A percentile compares a stretch with the other conserved stretches of the same genome.
These are phyloP conservation scores for Cucumis cinereus DNA, from an alignment of 306 rosid genomes.

Conservation along the genomic window DNA sequence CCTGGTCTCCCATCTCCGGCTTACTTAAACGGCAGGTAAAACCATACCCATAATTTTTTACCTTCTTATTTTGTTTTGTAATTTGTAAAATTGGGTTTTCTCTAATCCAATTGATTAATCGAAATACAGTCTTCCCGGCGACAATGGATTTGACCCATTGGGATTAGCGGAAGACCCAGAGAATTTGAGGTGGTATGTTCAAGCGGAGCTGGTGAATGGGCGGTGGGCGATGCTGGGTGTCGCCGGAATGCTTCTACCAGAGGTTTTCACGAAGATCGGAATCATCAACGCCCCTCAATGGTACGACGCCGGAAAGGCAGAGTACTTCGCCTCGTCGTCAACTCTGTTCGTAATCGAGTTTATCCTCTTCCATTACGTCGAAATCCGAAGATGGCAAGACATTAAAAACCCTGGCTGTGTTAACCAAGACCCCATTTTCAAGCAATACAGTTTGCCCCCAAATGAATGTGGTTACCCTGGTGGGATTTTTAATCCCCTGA, in stretches of 20 bases:
- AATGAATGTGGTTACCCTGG: constrained; percentile 87
- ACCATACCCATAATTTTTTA: not conserved
- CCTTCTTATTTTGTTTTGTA: not conserved
- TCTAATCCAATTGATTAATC: not conserved
- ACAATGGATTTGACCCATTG: constrained; percentile 92
- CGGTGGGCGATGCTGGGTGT: constrained; percentile 99
- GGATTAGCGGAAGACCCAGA: constrained; percentile 97
- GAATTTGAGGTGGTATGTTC: constrained; percentile 75
- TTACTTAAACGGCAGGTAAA: constrained; percentile 72
- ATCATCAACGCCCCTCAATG: constrained; percentile 67
- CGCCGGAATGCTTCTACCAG: constrained; percentile 89
- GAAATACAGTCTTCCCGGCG: constrained; percentile 78
- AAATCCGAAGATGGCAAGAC: constrained; percentile 97
- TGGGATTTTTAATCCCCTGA: constrained; percentile 82
- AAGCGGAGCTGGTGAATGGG: constrained; percentile 84
- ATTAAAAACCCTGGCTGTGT: constrained; percentile 96
- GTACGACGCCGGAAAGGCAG: constrained; percentile 86
- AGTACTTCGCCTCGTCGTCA: constrained; percentile 88
- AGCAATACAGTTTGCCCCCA: constrained; percentile 85
- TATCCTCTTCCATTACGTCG: constrained; percentile 93
- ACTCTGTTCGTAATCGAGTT: constrained; percentile 95
- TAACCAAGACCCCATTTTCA: constrained; percentile 97
- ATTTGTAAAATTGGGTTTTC: not conserved
- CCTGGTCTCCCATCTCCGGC: constrained; percentile 81
- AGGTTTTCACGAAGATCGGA: constrained; percentile 74